phyloP scores from a whole-genome alignment of 148 eudicot genomes.

The Diospyros lotus region DNA sequence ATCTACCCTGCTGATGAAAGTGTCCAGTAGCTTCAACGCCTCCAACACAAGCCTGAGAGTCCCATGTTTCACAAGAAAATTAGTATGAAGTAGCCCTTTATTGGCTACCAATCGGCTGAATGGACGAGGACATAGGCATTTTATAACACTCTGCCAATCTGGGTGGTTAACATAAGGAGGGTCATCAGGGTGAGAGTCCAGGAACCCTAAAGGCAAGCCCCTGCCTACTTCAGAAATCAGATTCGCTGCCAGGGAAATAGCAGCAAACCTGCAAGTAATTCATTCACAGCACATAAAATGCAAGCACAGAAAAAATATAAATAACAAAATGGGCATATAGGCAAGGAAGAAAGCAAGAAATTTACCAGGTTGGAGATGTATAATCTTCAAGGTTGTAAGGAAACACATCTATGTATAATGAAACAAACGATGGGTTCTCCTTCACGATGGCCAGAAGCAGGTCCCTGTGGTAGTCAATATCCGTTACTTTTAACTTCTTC shows the following conservation, averaged over 20 bases:
- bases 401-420: conserved; percentile 72
- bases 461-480: conserved; percentile 55
- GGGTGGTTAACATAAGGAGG: conserved; percentile 35
- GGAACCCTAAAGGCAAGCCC: conserved; percentile 58
- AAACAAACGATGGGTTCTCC: conserved; percentile 69
- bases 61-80: conserved; percentile 71
- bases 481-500: conserved; percentile 90
- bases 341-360: conserved; percentile 19
- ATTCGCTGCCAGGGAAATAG: conserved; percentile 73
- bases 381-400: conserved; percentile 88
- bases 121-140: conserved; percentile 75
- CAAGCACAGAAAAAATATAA: conserved; percentile 1
- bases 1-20: conserved; percentile 47
- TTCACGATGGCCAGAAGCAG: conserved; percentile 71
- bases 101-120: conserved; percentile 60
- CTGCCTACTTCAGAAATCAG: conserved; percentile 65
- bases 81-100: conserved; percentile 80
- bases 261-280: conserved; percentile 67
- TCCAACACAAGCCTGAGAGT: conserved; percentile 77
- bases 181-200: conserved; percentile 23
- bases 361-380: conserved; percentile 71
- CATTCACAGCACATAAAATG: conserved; percentile 18
- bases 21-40: conserved; percentile 54
- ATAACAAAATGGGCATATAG: conserved; percentile 1
- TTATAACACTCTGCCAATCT: conserved; percentile 60